Base-by-base conservation (phyloP, 345 rosid species). In the Theobroma cacao region DNA sequence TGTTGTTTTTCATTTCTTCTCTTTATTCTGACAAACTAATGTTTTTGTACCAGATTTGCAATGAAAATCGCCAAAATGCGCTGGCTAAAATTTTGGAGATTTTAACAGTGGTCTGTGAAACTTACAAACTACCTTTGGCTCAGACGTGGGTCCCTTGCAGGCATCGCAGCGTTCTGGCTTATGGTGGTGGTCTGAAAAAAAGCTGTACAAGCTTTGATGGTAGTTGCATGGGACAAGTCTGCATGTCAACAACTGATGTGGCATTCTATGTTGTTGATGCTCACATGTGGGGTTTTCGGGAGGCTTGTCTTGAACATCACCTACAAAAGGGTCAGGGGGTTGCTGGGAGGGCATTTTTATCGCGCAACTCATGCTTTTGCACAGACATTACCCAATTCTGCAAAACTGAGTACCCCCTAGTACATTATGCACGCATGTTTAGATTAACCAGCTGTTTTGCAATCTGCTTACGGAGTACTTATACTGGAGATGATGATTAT, bases 81-180 rank as follows among this genome's bases (percentile, higher is more conserved):
- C 81, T 95, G 80, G 90, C 93, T 66, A 98, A 93, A 78, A 95
- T 95, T 81, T 83, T 92, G 82, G 98, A 95, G 94, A 91, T 95
- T 81, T 80, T 93, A 81, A 89, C 98, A 1, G 91, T 87, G 76
- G 88, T 89, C 7, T 93, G 99, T 26, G 99, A 95, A 86, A 90
- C 93, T 20, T 87, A 92, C 80, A 93, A 93, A 78, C 84, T 95
- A 45, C 98, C 98, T 75, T 76, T 95, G 88, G 99, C 99, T 80
- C 99, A 95, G 89, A 95, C 99, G 43, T 95, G 99, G 99, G 89
- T 95, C 52, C 96, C 99, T 24, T 95, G 99, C 87, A 86, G 87
- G 92, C 98, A 93, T 80, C 93, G 97, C 9, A 91, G 89, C 72
- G 93, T 91, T 81, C 84, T 95, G 22, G 90, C 98, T 61, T 74